Evolutionary conservation across 179 eudicot species (phyloP), one percentile per base, ranked within the genome.

Genomic region (Carnegiea gigantea): DNA sequence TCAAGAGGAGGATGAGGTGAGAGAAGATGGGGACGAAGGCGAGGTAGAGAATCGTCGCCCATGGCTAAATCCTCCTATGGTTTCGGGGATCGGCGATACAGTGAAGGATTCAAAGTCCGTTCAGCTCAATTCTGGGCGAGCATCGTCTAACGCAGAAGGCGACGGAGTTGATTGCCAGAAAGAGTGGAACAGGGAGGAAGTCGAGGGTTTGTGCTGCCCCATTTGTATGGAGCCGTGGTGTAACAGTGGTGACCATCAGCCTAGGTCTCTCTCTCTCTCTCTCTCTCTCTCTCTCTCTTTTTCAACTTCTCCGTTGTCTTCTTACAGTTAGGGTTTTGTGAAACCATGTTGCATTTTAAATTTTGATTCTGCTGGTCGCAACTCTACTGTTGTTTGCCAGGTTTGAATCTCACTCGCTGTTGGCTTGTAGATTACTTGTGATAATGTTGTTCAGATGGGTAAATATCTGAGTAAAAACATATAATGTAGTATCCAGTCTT

Each of bases 181-280:
- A 54, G 86, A 70, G 38, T 78, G 85, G 83, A 83, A 84, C 77
- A 74, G 82, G 76, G 86, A 81, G 80, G 92, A 90, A 44, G 76
- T 87, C 40, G 95, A 90, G 15, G 95, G 95, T 12, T 62, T 88
- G 40, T 79, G 65, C 75, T 92, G 92, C 81, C 83, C 95, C 26
- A 90, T 92, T 81, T 92, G 95, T 80, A 84, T 86, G 82, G 93
- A 90, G 28, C 86, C 91, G 77, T 92, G 95, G 93, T 83, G 88
- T 65, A 77, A 73, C 79, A 78, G 80, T 57, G 91, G 92, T 73
- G 89, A 87, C 14, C 93, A 91, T 82, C 89, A 88, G 75, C 88
- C 91, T 76, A 84, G 93, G 93, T 91, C 62, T 1, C 9, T 51
- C 57, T 51, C 70, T 5, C 9, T 40, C 36, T 71, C 44, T 75